Base-by-base conservation (phyloP, 139 green algal genomes). In the Coelastrella sp. region DNA sequence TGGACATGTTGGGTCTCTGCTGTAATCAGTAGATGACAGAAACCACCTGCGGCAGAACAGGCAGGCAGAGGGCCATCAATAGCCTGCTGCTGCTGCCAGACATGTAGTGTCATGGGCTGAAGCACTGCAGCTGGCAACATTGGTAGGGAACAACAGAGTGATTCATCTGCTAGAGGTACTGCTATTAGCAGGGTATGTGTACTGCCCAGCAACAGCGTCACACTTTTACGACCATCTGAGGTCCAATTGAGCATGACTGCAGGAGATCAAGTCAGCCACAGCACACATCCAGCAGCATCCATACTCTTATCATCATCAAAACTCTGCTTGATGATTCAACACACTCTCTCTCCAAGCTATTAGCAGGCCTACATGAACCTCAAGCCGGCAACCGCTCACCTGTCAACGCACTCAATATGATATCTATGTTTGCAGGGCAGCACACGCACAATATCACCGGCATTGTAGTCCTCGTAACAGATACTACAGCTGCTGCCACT, bases 401-500 rank as follows among this genome's bases (percentile, higher is more conserved):
- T 76, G 86, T 97, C 94, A 35, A 97, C 73, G 79, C 95, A 97
- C 85, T 95, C 94, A 15, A 95, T 49, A 91, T 96, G 94, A 83
- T 92, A 95, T 24, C 86, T 70, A 87, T 96, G 94, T 12, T 78
- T 72, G 89, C 95, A 96, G 49, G 87, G 87, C 76, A 97, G 89
- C 79, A 92, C 82, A 1, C 94, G 89, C 89, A 96, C 85, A 25
- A 92, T 84, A 73, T 96, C 95, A 17, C 93, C 94, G 65, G 84
- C 65, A 57, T 25, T 86, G 73, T 95, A 96, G 7, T 93, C 94
- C 14, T 96, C 94, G 59, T 85, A 93, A 86, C 94, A 96, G 9
- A 96, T 93, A 70, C 35, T 91, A 89, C 94, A 96, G 10, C 72
- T 89, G 15, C 73, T 66, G 63, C 85, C 89, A 79, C 81, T 90